These are phyloP conservation scores for Purpureocillium takamizusanense DNA, from an alignment of 2,329 filamentous ascomycete species.

Conservation along the genomic window DNA sequence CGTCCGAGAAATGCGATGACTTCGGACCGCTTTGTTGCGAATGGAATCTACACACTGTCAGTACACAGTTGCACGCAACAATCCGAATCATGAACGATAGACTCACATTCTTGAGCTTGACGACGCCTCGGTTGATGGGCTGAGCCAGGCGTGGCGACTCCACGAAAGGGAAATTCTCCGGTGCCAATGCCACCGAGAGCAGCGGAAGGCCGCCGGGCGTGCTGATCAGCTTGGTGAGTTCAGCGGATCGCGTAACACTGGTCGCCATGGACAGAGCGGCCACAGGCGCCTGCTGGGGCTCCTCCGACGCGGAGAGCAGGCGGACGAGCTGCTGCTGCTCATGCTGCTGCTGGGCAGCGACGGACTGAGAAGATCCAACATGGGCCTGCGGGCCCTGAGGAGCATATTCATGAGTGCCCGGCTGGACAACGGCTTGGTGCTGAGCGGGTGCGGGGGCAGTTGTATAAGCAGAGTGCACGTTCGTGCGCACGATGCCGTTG, in stretches of 20 bases:
- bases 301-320: no score
- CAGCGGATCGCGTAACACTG: constrained; percentile 17
- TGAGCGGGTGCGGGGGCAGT: no score
- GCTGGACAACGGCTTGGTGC: no score
- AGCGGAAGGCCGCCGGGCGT: constrained; percentile 23
- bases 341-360: neutral
- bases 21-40: constrained; percentile 41
- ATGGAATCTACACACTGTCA: constrained; percentile 42
- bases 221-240: constrained; percentile 27
- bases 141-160: constrained; percentile 24
- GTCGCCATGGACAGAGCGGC: no score
- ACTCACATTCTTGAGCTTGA: constrained; percentile 43
- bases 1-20: constrained; percentile 50
- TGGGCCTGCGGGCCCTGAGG: no score
- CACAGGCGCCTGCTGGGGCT: no score
- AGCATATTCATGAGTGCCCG: no score
- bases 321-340: no score
- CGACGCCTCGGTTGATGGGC: constrained; percentile 29
- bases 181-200: constrained; percentile 23
- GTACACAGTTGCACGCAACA: constrained; percentile 1
- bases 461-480: neutral
- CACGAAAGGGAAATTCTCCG: constrained; percentile 36
- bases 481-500: neutral
- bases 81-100: no score
- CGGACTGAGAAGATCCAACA: neutral